These are phyloP conservation scores for Globisporangium carolinianum DNA, from an alignment of 352 stramenopile species.

Conservation along the genomic window DNA sequence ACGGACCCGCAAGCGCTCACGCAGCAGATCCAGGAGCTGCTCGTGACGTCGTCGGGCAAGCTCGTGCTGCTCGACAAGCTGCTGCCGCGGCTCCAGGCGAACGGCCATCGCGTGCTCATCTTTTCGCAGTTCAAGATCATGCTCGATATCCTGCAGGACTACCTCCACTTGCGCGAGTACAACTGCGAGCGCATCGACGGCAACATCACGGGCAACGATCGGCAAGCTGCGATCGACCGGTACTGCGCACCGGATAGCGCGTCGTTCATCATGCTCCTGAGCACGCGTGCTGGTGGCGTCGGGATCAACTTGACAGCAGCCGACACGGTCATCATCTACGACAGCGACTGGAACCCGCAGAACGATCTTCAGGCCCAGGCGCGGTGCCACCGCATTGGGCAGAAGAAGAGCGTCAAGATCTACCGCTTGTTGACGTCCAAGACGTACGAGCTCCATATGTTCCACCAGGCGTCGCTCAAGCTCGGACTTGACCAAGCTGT, in stretches of 20 bases:
- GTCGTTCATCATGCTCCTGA: slow-evolving; percentile 97
- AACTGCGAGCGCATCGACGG: slow-evolving; percentile 98
- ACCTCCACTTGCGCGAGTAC: slow-evolving; percentile 89
- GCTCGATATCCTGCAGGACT: slow-evolving; percentile 99
- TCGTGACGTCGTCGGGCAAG: slow-evolving; percentile 96
- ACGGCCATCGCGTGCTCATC: slow-evolving; percentile 96
- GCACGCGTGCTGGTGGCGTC: slow-evolving; percentile 95
- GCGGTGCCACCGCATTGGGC: slow-evolving; percentile 89
- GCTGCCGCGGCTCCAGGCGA: slow-evolving; percentile 92
- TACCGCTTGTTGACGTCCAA: slow-evolving; percentile 89
- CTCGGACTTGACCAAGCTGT: slow-evolving; percentile 90
- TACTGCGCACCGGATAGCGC: slow-evolving; percentile 67
- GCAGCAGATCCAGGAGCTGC: slow-evolving; percentile 66
- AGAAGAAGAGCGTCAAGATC: slow-evolving; percentile 92
- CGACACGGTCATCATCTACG: slow-evolving; percentile 93
- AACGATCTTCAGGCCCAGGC: slow-evolving; percentile 91
- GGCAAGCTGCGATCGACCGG: slow-evolving; percentile 92
- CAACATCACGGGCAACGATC: slow-evolving; percentile 94
- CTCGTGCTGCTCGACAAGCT: slow-evolving; percentile 99
- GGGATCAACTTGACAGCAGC: slow-evolving; percentile 96
- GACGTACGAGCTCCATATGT: slow-evolving; percentile 93
- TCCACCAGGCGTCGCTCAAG: slow-evolving; percentile 89
- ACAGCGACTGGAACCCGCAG: slow-evolving; percentile 99
- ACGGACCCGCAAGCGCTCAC: slow-evolving; percentile 56
- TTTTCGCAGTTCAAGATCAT: slow-evolving; percentile 99